phyloP scores from a whole-genome alignment of 2,329 filamentous ascomycete genomes.

The Phialophora macrospora region DNA sequence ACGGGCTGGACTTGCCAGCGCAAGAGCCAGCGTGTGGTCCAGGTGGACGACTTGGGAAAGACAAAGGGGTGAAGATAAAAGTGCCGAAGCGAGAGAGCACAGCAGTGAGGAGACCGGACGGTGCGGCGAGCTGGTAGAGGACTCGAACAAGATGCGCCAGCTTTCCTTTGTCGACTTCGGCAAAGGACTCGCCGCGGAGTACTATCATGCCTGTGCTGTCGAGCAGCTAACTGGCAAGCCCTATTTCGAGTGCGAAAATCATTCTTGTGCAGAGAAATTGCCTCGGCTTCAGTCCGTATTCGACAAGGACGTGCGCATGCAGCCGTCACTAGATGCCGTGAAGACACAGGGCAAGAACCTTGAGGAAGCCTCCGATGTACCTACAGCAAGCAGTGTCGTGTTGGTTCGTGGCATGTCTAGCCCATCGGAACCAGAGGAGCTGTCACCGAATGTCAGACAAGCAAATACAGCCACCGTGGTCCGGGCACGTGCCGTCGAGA shows the following conservation, averaged over 20 bases:
- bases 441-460: conserved; percentile 43
- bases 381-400: neutral
- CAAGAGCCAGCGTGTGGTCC: conserved; percentile 38
- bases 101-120: neutral
- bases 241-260: conserved; percentile 53
- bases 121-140: neutral
- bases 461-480: conserved; percentile 41
- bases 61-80: conserved; percentile 20
- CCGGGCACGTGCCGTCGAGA: conserved; percentile 36
- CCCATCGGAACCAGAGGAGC: conserved; percentile 34
- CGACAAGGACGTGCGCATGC: conserved; percentile 12
- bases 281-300: conserved; percentile 35
- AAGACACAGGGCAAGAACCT: neutral
- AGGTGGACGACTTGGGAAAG: conserved; percentile 39
- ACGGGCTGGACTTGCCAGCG: conserved; percentile 35
- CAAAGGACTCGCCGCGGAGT: conserved; percentile 39
- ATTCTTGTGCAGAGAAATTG: conserved; percentile 45
- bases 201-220: conserved; percentile 51
- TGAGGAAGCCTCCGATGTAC: neutral
- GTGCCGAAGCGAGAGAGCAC: neutral
- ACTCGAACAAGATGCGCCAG: neutral
- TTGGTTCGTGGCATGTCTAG: conserved; percentile 35
- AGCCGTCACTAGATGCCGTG: neutral
- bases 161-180: neutral
- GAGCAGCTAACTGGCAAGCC: conserved; percentile 49